Evolutionary conservation across 441 rosid species (phyloP), one percentile per base, ranked within the genome.

Genomic region (Adansonia madagascariensis): DNA sequence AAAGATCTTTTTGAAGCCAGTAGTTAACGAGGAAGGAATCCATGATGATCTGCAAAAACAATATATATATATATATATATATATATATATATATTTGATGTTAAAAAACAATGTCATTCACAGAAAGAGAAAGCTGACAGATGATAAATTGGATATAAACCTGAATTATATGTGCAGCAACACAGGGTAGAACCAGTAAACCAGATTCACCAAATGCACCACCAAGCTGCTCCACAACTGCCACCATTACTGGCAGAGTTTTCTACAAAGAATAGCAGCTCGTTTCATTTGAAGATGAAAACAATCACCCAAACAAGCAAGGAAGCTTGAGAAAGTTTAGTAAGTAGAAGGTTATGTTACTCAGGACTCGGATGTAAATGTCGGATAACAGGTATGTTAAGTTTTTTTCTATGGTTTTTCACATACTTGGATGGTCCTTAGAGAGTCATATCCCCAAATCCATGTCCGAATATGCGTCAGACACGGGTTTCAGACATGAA

Each of bases 141-240:
- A 15, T 75, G 43, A 63, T 17, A 41, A 6, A 41, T 6, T 6
- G 41, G 46, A 71, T 50, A 73, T 35, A 50, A 67, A 93, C 98
- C 98, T 95, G 99, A 80, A 82, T 80, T 73, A 95, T 27, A 80
- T 93, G 98, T 57, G 99, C 97, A 17, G 98, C 95, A 44, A 95
- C 94, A 85, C 99, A 95, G 56, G 99, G 99, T 85, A 95, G 92
- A 83, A 93, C 95, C 80, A 95, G 85, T 73, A 93, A 82, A 63
- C 99, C 99, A 20, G 99, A 76, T 88, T 90, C 91, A 75, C 99
- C 98, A 75, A 95, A 85, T 71, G 91, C 96, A 81, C 99, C 92
- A 6, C 94, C 81, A 17, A 95, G 86, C 82, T 90, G 94, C 84
- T 95, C 95, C 80, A 92, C 98, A 8, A 95, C 99, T 17, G 97